Conservation (phyloP, 2,329 filamentous ascomycete species). For the Pseudogymnoascus sp. region DNA sequence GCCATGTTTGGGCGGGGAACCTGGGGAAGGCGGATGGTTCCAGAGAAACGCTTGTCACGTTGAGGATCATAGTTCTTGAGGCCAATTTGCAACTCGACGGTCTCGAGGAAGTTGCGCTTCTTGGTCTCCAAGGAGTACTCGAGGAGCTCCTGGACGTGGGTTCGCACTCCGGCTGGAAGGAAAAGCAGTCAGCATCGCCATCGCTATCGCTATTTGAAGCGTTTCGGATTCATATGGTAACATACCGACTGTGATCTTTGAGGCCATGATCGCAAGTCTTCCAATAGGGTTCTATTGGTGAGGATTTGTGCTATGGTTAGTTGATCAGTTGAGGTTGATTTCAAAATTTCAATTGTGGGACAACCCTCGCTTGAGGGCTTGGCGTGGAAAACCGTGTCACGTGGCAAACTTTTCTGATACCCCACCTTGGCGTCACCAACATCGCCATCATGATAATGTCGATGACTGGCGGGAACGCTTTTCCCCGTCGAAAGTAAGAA, state of each 20-base stretch:
- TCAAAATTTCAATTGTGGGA: constrained; percentile 10
- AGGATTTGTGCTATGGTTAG: constrained; percentile 39
- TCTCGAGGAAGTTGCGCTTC: constrained; percentile 97
- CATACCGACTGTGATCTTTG: constrained; percentile 73
- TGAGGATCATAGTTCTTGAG: constrained; percentile 98
- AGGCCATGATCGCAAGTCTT: constrained; percentile 77
- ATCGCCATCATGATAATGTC: not conserved
- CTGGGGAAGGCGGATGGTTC: constrained; percentile 90
- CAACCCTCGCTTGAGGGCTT: constrained; percentile 6
- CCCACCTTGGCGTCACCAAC: not conserved
- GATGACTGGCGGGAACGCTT: not conserved
- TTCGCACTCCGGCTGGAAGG: constrained; percentile 82
- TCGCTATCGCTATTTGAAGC: not conserved
- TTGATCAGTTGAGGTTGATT: constrained; percentile 1
- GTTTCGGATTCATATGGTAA: constrained; percentile 14
- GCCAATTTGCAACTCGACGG: constrained; percentile 85
- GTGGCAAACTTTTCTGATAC: constrained; percentile 1
- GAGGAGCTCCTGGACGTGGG: constrained; percentile 87
- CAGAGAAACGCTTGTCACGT: constrained; percentile 99
- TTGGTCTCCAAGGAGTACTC: constrained; percentile 92
- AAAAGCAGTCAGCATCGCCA: constrained; percentile 18
- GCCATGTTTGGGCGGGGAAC: constrained; percentile 86
- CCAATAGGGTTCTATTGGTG: constrained; percentile 70
- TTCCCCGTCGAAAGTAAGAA: not conserved
- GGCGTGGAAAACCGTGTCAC: not conserved